Conservation (phyloP, 2,329 filamentous ascomycete genomes). For the Microsporum ferrugineum region DNA sequence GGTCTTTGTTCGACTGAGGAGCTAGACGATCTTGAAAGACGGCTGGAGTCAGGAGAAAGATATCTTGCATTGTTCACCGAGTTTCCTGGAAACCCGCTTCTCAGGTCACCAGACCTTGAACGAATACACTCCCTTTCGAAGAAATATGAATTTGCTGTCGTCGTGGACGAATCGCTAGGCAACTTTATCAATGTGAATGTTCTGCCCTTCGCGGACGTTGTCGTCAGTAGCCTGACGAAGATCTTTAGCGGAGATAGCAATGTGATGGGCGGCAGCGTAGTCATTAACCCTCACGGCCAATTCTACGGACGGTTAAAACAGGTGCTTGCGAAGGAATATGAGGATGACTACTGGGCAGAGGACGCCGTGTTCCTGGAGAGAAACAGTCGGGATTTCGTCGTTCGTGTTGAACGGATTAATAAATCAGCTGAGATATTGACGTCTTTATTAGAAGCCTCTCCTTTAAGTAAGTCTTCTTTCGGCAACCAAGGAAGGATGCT, state of each 20-base stretch:
- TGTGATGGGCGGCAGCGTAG: conserved; percentile 79
- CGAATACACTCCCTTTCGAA: conserved; percentile 74
- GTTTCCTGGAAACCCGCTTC: conserved; percentile 83
- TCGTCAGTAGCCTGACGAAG: conserved; percentile 91
- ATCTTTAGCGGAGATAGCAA: conserved; percentile 96
- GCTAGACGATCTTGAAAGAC: conserved; percentile 67
- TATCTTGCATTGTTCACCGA: conserved; percentile 85
- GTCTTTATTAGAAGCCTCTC: conserved; percentile 52
- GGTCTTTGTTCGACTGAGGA: conserved; percentile 67
- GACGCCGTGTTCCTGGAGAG: conserved; percentile 91
- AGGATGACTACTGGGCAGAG: conserved; percentile 89
- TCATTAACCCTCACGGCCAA: conserved; percentile 54
- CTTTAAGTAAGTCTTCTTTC: conserved; percentile 32
- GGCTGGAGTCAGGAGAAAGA: conserved; percentile 59
- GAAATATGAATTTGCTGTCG: conserved; percentile 73
- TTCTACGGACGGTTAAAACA: conserved; percentile 61
- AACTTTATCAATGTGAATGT: conserved; percentile 96
- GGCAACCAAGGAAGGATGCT: not conserved
- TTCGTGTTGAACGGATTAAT: conserved; percentile 74
- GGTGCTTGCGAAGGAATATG: conserved; percentile 54
- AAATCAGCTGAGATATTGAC: conserved; percentile 74
- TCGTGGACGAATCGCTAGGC: conserved; percentile 92
- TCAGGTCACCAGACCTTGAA: conserved; percentile 70
- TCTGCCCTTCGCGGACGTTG: conserved; percentile 74
- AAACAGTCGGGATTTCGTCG: conserved; percentile 85